A percentile compares a stretch with the other conserved stretches of the same genome.
phyloP scores from a whole-genome alignment of 371 early-diverging fungal genomes.

The Mucor racemosus region DNA sequence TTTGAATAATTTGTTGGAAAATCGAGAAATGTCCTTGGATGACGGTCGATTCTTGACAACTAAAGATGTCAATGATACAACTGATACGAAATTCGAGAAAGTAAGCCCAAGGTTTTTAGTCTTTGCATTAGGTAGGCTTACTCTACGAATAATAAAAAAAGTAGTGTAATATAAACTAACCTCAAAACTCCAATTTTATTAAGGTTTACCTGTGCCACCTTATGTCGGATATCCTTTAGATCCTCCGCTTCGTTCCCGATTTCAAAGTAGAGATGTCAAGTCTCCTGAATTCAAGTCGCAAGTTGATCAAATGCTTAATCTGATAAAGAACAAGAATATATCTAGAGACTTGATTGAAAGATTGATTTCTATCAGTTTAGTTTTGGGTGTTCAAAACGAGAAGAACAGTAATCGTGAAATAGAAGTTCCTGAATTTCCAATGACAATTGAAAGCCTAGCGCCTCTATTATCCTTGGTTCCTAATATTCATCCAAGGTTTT shows the following conservation, averaged over 20 bases:
- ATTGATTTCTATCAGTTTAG: conserved; percentile 66
- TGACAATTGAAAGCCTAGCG: conserved; percentile 62
- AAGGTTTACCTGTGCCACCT: conserved; percentile 77
- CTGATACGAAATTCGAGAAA: conserved; percentile 68
- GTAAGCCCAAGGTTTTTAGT: conserved; percentile 77
- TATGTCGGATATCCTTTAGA: conserved; percentile 84
- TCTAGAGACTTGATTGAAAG: conserved; percentile 55
- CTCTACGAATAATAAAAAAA: not conserved
- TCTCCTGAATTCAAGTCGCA: conserved; percentile 68
- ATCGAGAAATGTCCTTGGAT: conserved; percentile 87
- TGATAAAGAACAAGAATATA: conserved; percentile 35
- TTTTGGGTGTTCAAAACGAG: conserved; percentile 58
- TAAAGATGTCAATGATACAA: conserved; percentile 54
- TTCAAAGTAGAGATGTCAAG: conserved; percentile 73
- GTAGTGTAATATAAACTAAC: too few species aligned
- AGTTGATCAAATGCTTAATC: conserved; percentile 53
- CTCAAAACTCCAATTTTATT: not conserved
- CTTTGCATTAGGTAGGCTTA: conserved; percentile 67
- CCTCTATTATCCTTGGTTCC: conserved; percentile 56
- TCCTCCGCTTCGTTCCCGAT: conserved; percentile 84
- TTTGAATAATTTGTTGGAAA: conserved; percentile 86
- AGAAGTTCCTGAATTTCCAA: conserved; percentile 76
- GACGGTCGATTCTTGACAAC: conserved; percentile 84
- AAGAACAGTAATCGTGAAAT: conserved; percentile 51
- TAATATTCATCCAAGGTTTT: conserved; percentile 57